Evolutionary conservation across 176 grass and related monocot species (phyloP).

Genomic region (Microstegium vimineum): DNA sequence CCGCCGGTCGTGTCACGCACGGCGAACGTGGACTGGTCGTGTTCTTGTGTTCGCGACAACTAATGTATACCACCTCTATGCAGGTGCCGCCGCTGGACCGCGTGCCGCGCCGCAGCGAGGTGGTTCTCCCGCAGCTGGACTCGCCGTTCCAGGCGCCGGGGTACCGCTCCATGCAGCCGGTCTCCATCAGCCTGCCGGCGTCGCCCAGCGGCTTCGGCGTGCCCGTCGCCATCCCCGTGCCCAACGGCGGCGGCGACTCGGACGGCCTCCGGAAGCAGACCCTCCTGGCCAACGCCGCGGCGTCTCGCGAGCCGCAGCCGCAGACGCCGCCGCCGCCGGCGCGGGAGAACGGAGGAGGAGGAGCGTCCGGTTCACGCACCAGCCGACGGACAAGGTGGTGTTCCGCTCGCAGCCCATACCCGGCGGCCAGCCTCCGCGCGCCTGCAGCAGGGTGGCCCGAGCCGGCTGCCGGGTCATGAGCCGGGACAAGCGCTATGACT

Average conservation of each 20-base stretch:
- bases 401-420: constrained; percentile 77
- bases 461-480: neutral
- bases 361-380: constrained; percentile 13
- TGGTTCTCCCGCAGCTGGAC: constrained; percentile 23
- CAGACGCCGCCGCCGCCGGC: neutral
- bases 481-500: constrained; percentile 61
- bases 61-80: neutral
- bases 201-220: constrained; percentile 45
- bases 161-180: constrained; percentile 29
- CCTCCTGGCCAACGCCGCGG: neutral
- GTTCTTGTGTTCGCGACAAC: neutral
- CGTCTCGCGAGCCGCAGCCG: neutral
- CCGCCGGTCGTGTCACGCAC: neutral
- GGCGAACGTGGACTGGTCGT: neutral
- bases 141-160: constrained; percentile 34
- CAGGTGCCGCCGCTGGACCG: constrained; percentile 31
- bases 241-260: neutral
- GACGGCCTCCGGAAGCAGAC: constrained; percentile 9
- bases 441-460: neutral
- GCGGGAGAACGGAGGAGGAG: neutral
- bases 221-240: neutral
- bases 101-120: constrained; percentile 18
- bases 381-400: constrained; percentile 36
- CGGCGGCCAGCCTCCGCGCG: neutral
- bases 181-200: constrained; percentile 75